Base-by-base conservation (phyloP, 208 protist genomes). In the Acanthamoeba divionensis region DNA sequence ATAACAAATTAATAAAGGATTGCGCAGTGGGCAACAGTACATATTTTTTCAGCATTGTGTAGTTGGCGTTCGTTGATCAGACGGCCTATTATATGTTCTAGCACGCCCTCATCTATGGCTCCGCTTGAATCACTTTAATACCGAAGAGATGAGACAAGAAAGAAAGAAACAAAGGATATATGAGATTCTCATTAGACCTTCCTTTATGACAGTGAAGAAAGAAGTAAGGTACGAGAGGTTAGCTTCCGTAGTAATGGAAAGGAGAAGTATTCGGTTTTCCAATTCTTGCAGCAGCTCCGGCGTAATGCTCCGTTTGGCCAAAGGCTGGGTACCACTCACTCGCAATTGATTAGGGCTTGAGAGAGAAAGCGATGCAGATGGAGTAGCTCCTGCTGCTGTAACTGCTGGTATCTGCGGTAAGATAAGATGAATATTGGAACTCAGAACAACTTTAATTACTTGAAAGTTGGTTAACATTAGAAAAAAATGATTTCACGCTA, bases 281-380 rank as follows among this genome's bases (percentile, higher is more conserved):
- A 85, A 55, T 38, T 85, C 75, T 33, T 85, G 75, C 10, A 65
- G 38, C 52, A 85, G 66, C 52, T 85, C 75, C 18, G 75, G 75
- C 29, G 75, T 85, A 55, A 57, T 85, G 13, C 52, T 48, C 18
- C 50, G 45, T 15, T 29, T 85, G 50, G 50, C 54, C 75, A 48
- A 85, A 24, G 31, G 31, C 52, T 85, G 54, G 8, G 48, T 65
- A 31, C 38, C 75, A 31, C 45, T 52, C 18, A 31, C 75, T 12
- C 52, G 50, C 52, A n/a, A n/a, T n/a, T n/a, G n/a, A n/a, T n/a
- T n/a, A n/a, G n/a, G 45, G 75, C 45, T 6, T 62, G 26, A 65
- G 36, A 5, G 45, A 29, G 8, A 18, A 29, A n/a, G 10, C 33
- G 10, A 65, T 31, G 1, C 50, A 41, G 12, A 29, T 26, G 50